A percentile compares a stretch with the other conserved stretches of the same genome.
Evolutionary conservation across 1,284 basidiomycete genomes (phyloP).

Genomic region (Ustilago hordei): DNA sequence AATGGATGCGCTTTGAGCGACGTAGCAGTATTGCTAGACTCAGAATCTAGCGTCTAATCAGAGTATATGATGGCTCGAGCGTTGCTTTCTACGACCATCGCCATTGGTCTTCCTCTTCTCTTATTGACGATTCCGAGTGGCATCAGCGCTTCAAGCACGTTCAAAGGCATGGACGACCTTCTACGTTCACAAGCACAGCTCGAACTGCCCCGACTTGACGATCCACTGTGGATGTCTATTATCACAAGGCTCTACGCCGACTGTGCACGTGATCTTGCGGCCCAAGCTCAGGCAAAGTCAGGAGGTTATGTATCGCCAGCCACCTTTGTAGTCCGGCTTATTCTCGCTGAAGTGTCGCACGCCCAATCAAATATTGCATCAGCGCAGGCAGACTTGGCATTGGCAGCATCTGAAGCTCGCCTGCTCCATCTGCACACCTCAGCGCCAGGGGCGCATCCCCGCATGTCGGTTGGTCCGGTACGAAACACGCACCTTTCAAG

Average conservation of each 20-base stretch:
- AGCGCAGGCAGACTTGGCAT: slow-evolving; percentile 17
- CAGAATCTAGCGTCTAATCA: neutral
- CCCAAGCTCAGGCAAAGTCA: slow-evolving; percentile 9
- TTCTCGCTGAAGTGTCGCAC: slow-evolving; percentile 23
- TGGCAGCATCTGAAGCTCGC: slow-evolving; percentile 24
- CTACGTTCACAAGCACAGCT: neutral
- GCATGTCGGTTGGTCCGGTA: slow-evolving; percentile 10
- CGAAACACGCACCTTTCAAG: slow-evolving; percentile 19
- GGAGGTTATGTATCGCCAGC: slow-evolving; percentile 10
- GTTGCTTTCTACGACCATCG: slow-evolving; percentile 19
- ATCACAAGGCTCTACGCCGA: slow-evolving; percentile 20
- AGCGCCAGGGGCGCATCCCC: slow-evolving; percentile 8
- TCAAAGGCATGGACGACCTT: slow-evolving; percentile 15
- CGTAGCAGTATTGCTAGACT: slow-evolving; percentile 16
- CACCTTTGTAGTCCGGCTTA: slow-evolving; percentile 13
- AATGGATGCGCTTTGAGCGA: slow-evolving; percentile 25
- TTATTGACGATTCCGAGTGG: slow-evolving; percentile 1
- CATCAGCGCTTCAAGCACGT: slow-evolving; percentile 8
- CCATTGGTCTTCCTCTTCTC: slow-evolving; percentile 23
- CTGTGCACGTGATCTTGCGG: slow-evolving; percentile 16
- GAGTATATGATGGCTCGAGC: slow-evolving; percentile 20
- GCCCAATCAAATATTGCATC: neutral
- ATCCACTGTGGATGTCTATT: slow-evolving; percentile 8
- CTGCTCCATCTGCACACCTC: slow-evolving; percentile 21
- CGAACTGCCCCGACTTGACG: slow-evolving; percentile 2